Evolutionary conservation across 202 grass and related monocot species (phyloP).

Genomic region (Schoenoplectus triqueter): DNA sequence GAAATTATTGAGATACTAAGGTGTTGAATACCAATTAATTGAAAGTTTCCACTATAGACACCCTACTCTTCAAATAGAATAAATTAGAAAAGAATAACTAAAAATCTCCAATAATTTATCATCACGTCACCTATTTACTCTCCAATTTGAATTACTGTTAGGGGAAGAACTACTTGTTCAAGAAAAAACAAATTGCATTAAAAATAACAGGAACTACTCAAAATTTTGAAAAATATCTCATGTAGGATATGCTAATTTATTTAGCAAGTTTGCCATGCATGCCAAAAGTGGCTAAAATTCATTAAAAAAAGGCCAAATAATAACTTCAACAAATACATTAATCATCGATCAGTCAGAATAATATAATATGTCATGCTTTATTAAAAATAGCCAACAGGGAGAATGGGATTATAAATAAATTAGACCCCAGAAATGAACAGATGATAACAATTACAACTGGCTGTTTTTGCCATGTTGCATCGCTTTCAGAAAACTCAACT

Average conservation of each 20-base stretch:
- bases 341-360: background rate
- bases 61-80: background rate
- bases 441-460: background rate
- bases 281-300: background rate
- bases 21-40: background rate
- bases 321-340: slow-evolving; percentile 2
- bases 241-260: background rate
- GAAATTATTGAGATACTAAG: background rate
- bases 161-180: background rate
- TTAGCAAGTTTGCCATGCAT: background rate
- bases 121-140: no score
- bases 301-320: background rate
- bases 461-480: background rate
- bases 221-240: background rate
- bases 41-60: background rate
- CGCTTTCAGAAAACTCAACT: background rate
- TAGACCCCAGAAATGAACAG: background rate
- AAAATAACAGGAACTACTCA: slow-evolving; percentile 6
- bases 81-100: background rate
- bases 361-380: background rate
- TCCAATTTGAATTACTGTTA: no score
- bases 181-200: slow-evolving; percentile 14
- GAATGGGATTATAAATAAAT: background rate
- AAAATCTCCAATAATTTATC: background rate
- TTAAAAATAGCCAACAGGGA: background rate